A percentile compares a stretch with the other conserved stretches of the same genome.
Evolutionary conservation across 805 yeast species (phyloP).

Genomic region (Candida hungchunana): DNA sequence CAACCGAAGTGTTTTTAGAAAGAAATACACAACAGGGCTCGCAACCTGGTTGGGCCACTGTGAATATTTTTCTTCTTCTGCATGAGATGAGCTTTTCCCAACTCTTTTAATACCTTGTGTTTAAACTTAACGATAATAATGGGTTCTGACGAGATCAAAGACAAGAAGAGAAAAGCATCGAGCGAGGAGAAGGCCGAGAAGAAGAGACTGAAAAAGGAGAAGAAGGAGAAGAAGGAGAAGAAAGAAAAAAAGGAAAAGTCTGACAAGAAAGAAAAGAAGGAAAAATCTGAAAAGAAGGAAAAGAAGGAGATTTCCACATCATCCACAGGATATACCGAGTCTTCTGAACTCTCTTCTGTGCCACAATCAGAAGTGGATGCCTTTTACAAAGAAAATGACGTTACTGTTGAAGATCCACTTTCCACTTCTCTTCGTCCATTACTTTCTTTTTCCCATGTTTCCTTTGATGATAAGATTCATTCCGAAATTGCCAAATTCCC

Average conservation of each 20-base stretch:
- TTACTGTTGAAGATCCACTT: conserved; percentile 68
- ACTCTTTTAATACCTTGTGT: too few species aligned
- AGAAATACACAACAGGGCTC: too few species aligned
- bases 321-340: conserved; percentile 32
- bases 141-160: conserved; percentile 24
- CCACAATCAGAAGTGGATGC: conserved; percentile 54
- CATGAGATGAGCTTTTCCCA: too few species aligned
- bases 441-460: conserved; percentile 59
- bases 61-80: too few species aligned
- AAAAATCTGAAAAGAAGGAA: conserved; percentile 16
- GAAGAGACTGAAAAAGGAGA: conserved; percentile 20
- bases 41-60: too few species aligned
- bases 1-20: too few species aligned
- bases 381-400: conserved; percentile 69
- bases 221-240: conserved; percentile 27
- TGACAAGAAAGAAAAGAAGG: conserved; percentile 19
- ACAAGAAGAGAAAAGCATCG: conserved; percentile 25
- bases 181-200: conserved; percentile 21
- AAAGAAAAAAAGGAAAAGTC: conserved; percentile 38
- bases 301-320: conserved; percentile 14
- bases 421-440: conserved; percentile 58
- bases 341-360: conserved; percentile 34
- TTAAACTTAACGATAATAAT: too few species aligned
- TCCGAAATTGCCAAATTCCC: conserved; percentile 67
- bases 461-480: conserved; percentile 52